Evolutionary conservation across 345 rosid genomes (phyloP).

Genomic region (Noccaea bulbosa): DNA sequence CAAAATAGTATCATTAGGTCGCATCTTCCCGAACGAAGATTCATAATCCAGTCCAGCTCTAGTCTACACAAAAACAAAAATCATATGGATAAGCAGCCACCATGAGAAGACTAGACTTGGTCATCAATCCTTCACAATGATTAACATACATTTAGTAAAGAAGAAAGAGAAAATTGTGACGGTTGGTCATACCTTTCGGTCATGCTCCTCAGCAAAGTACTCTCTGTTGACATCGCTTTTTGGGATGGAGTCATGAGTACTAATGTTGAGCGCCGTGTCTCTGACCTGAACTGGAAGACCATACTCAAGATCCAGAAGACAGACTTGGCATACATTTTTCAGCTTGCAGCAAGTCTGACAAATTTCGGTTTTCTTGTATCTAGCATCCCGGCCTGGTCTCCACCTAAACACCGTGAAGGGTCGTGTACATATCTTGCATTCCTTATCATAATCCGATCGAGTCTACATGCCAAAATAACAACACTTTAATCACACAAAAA

Average conservation of each 20-base stretch:
- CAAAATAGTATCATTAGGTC: constrained; percentile 83
- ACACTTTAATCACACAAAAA: constrained; percentile 3
- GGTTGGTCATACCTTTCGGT: constrained; percentile 61
- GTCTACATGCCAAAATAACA: constrained; percentile 56
- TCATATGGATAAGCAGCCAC: constrained; percentile 1
- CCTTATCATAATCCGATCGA: constrained; percentile 84
- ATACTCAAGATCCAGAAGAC: constrained; percentile 94
- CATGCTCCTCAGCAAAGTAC: constrained; percentile 96
- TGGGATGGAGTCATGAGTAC: constrained; percentile 85
- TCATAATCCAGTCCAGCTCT: constrained; percentile 97
- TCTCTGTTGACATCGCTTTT: constrained; percentile 91
- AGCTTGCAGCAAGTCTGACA: constrained; percentile 95
- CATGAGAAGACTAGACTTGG: constrained; percentile 4
- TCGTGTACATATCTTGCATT: constrained; percentile 94
- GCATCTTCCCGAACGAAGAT: constrained; percentile 87
- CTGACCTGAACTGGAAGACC: constrained; percentile 96
- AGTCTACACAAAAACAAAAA: constrained; percentile 56
- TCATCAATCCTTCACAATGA: neutral
- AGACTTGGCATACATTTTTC: constrained; percentile 98
- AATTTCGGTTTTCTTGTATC: constrained; percentile 88
- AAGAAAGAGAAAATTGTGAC: neutral
- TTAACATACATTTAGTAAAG: neutral
- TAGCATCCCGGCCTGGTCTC: constrained; percentile 94
- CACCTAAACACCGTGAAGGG: constrained; percentile 96
- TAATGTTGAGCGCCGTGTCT: constrained; percentile 78